Conservation (phyloP, 805 yeast genomes). For the Blastobotrys terrestris region DNA sequence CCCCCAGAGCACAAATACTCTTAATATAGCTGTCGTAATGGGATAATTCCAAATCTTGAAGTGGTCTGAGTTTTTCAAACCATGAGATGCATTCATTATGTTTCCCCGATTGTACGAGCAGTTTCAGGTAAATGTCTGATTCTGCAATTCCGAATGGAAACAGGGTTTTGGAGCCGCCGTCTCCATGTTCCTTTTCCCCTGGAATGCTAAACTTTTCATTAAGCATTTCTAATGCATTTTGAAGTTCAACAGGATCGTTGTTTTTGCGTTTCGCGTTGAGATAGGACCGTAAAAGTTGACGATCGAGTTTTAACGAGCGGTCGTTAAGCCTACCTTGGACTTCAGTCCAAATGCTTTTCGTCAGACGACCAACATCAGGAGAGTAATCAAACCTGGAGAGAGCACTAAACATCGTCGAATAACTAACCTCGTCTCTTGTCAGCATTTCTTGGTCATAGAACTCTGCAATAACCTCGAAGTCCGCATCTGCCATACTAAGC, state of each 20-base stretch:
- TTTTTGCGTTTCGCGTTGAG: constrained; percentile 1
- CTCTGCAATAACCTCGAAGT: constrained; percentile 2
- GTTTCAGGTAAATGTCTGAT: constrained; percentile 2
- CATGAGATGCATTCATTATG: not conserved
- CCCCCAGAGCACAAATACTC: not conserved
- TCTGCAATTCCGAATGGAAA: constrained; percentile 1
- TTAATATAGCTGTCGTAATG: constrained; percentile 4
- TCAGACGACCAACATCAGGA: not conserved
- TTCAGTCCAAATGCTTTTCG: constrained; percentile 1
- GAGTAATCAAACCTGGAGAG: not conserved
- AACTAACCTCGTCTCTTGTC: constrained; percentile 7
- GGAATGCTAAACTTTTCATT: not conserved
- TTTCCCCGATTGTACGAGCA: not conserved
- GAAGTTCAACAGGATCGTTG: not conserved
- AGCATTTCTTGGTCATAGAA: constrained; percentile 4
- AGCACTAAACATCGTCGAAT: constrained; percentile 10
- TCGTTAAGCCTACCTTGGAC: not conserved
- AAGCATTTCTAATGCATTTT: not conserved
- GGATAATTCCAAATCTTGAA: not conserved
- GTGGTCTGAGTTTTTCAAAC: constrained; percentile 1
- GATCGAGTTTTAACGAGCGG: not conserved
- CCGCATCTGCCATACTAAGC: constrained; percentile 2
- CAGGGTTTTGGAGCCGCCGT: not conserved
- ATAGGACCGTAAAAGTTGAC: constrained; percentile 3
- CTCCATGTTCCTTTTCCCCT: not conserved